Evolutionary conservation across 2,329 filamentous ascomycete genomes (phyloP).

Genomic region (Colletotrichum acutatum): DNA sequence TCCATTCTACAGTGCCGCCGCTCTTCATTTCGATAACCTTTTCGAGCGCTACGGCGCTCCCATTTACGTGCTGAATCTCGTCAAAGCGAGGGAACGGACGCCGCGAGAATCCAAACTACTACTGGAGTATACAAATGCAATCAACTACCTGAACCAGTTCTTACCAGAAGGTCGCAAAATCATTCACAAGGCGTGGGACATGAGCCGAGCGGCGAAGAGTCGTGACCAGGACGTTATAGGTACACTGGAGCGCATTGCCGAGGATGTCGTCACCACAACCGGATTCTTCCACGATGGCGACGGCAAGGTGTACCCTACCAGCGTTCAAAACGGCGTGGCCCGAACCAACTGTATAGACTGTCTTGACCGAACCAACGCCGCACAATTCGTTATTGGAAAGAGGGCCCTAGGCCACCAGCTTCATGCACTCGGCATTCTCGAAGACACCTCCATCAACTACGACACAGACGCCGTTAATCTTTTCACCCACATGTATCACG

Average conservation of each 20-base stretch:
- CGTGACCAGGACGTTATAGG: constrained; percentile 94
- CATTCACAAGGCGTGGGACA: constrained; percentile 95
- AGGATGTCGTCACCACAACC: constrained; percentile 85
- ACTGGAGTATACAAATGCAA: constrained; percentile 85
- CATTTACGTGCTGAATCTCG: constrained; percentile 89
- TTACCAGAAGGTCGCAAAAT: constrained; percentile 87
- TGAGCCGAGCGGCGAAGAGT: constrained; percentile 94
- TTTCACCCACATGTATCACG: constrained; percentile 98
- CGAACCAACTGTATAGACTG: constrained; percentile 99
- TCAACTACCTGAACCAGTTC: constrained; percentile 95
- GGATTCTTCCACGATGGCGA: constrained; percentile 97
- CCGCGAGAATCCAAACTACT: constrained; percentile 93
- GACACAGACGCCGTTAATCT: constrained; percentile 96
- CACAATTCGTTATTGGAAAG: constrained; percentile 98
- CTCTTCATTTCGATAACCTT: constrained; percentile 93
- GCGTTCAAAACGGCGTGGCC: constrained; percentile 90
- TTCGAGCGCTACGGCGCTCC: constrained; percentile 94
- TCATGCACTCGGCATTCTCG: constrained; percentile 88
- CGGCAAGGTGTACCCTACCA: constrained; percentile 70
- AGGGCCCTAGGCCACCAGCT: constrained; percentile 91
- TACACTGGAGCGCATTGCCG: constrained; percentile 88
- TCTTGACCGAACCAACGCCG: constrained; percentile 94
- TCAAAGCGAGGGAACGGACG: constrained; percentile 88
- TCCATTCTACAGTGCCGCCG: constrained; percentile 93
- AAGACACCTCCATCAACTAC: constrained; percentile 83